A percentile compares a stretch with the other conserved stretches of the same genome.
Conservation (phyloP, 331 rosid genomes). For the Quercus phellos region DNA sequence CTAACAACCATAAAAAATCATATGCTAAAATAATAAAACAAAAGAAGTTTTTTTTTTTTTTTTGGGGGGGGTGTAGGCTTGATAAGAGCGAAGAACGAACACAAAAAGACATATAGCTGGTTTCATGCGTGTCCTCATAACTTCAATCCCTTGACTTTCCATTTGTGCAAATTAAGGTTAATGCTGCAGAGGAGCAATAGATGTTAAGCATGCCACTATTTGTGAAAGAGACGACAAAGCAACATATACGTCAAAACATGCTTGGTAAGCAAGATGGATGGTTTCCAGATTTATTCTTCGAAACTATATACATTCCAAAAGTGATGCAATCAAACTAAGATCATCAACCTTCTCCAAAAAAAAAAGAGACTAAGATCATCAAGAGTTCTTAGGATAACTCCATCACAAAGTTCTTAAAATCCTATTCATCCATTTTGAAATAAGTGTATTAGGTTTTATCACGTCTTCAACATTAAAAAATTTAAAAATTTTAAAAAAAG, state of each 20-base stretch:
- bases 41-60: neutral
- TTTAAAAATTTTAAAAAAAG: no score
- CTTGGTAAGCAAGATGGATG: neutral
- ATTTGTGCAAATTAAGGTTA: constrained; percentile 30
- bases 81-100: neutral
- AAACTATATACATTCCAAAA: neutral
- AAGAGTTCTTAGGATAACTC: no score
- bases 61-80: neutral
- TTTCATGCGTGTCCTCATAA: constrained; percentile 50
- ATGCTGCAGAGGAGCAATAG: constrained; percentile 1
- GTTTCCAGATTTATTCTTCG: neutral
- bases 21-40: neutral
- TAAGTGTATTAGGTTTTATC: no score
- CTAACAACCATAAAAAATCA: constrained; percentile 17
- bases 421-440: no score
- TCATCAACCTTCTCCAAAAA: no score
- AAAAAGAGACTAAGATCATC: no score
- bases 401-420: no score
- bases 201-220: neutral
- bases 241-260: neutral
- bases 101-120: constrained; percentile 29
- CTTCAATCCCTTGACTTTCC: constrained; percentile 34
- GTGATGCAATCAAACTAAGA: neutral
- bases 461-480: no score
- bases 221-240: neutral